phyloP scores from a whole-genome alignment of 441 rosid genomes.

The Euphorbia celastroides region DNA sequence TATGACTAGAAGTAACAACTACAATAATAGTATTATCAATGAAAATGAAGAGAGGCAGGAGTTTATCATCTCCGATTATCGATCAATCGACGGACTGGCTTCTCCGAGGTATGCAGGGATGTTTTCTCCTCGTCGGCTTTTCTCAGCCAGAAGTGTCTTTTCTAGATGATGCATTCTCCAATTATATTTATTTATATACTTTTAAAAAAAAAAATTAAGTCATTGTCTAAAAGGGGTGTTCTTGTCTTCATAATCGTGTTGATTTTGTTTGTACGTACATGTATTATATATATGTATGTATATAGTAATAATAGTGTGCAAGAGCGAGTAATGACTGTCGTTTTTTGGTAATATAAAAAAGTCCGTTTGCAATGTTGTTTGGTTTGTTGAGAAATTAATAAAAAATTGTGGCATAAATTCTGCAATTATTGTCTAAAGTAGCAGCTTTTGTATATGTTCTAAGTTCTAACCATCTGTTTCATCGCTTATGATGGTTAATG shows the following conservation, averaged over 20 bases:
- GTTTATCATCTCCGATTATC: conserved; percentile 39
- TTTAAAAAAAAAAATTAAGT: neutral
- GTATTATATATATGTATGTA: neutral
- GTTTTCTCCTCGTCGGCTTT: conserved; percentile 76
- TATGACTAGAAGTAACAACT: conserved; percentile 7
- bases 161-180: neutral
- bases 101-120: conserved; percentile 54
- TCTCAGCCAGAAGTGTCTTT: conserved; percentile 51
- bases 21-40: neutral
- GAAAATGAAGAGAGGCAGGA: conserved; percentile 35
- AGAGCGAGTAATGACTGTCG: neutral
- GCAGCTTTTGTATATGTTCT: too few species aligned
- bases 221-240: neutral
- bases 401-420: too few species aligned
- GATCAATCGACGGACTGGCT: conserved; percentile 44
- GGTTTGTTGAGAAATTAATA: too few species aligned
- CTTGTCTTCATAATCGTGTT: neutral
- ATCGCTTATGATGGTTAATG: too few species aligned
- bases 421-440: too few species aligned
- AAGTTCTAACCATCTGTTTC: too few species aligned
- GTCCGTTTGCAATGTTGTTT: too few species aligned
- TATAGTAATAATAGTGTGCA: neutral
- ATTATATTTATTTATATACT: neutral
- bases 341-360: neutral
- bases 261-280: neutral